phyloP scores from a whole-genome alignment of 192 early-diverging fungal species.

The Gigaspora rosea region DNA sequence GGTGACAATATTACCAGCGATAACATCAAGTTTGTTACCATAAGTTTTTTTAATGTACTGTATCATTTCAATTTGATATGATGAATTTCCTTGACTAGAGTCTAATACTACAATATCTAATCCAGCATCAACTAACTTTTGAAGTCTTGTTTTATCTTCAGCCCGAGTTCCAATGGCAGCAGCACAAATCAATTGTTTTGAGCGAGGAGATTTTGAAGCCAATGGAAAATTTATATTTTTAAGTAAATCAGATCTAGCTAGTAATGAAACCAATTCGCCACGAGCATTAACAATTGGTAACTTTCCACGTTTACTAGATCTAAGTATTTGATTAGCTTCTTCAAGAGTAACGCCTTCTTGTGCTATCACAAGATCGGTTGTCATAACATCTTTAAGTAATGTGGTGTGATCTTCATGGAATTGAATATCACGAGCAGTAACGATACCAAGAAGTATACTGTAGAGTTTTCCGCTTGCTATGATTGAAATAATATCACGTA shows the following conservation, averaged over 20 bases:
- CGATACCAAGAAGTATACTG: constrained; percentile 92
- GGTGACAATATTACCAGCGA: constrained; percentile 98
- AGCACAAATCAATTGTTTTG: constrained; percentile 92
- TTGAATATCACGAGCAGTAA: constrained; percentile 95
- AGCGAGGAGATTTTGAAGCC: constrained; percentile 77
- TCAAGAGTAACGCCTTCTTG: constrained; percentile 83
- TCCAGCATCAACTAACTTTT: constrained; percentile 87
- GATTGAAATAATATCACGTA: background rate
- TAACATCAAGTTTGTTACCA: constrained; percentile 74
- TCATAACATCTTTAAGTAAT: constrained; percentile 82
- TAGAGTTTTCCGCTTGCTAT: constrained; percentile 80
- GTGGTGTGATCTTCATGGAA: constrained; percentile 75
- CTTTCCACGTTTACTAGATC: constrained; percentile 93
- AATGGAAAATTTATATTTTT: constrained; percentile 96
- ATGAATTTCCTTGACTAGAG: constrained; percentile 94
- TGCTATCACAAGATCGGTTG: constrained; percentile 84
- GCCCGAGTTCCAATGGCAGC: constrained; percentile 92
- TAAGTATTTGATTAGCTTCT: constrained; percentile 89
- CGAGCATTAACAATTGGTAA: constrained; percentile 89
- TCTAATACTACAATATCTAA: constrained; percentile 97
- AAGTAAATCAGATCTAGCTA: constrained; percentile 93
- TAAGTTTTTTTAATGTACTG: constrained; percentile 88
- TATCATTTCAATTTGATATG: constrained; percentile 95
- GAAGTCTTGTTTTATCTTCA: constrained; percentile 83
- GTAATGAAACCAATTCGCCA: constrained; percentile 83